Percentiles rank a stretch among this genome's conserved stretches.
Conservation (phyloP, 2,329 filamentous ascomycete species). For the Pyricularia pennisetigena region DNA sequence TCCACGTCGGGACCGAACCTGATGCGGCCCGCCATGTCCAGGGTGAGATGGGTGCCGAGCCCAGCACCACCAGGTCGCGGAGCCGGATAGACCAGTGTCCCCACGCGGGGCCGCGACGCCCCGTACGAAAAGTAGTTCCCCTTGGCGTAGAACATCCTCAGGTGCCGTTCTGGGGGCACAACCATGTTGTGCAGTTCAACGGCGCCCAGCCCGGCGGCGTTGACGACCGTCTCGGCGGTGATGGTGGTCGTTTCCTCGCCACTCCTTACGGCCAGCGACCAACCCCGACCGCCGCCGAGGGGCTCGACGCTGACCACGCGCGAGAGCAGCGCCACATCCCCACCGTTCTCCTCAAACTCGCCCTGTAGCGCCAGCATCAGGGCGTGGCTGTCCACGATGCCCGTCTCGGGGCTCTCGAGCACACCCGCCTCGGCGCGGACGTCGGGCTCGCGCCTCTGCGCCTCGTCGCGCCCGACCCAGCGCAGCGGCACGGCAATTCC, state of each 20-base stretch:
- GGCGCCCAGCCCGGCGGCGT: constrained; percentile 75
- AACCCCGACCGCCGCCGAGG: constrained; percentile 47
- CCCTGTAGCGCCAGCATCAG: constrained; percentile 76
- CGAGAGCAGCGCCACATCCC: constrained; percentile 61
- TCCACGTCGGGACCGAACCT: constrained; percentile 94
- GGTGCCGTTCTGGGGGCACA: constrained; percentile 43
- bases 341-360: constrained; percentile 66
- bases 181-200: constrained; percentile 76
- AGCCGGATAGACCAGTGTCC: constrained; percentile 77
- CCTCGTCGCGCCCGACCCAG: constrained; percentile 57
- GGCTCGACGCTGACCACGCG: constrained; percentile 52
- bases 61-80: constrained; percentile 74
- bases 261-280: constrained; percentile 52
- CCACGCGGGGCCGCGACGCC: constrained; percentile 50
- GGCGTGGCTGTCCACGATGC: constrained; percentile 81
- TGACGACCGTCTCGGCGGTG: constrained; percentile 69
- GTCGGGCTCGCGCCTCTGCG: constrained; percentile 57
- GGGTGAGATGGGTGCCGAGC: constrained; percentile 84
- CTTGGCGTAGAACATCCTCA: constrained; percentile 73
- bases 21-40: constrained; percentile 75
- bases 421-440: constrained; percentile 64
- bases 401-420: constrained; percentile 77
- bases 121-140: constrained; percentile 90
- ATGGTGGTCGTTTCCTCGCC: constrained; percentile 40
- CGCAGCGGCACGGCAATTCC: constrained; percentile 46